Evolutionary conservation across 176 grass and related monocot species (phyloP).

Genomic region (Zizania latifolia): DNA sequence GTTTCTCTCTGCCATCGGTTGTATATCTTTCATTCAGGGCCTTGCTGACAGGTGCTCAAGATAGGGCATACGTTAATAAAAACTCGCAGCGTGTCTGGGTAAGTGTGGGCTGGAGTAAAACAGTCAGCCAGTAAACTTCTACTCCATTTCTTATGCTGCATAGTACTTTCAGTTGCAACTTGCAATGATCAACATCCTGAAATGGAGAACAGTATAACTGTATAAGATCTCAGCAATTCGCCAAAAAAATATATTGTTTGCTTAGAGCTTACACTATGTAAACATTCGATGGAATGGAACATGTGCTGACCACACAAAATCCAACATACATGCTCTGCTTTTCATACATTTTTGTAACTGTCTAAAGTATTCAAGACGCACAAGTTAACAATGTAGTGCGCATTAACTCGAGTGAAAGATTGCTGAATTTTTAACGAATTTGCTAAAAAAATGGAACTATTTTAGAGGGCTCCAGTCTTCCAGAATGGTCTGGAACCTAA

Average conservation of each 20-base stretch:
- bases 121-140: constrained; percentile 23
- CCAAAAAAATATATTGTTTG: background rate
- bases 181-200: constrained; percentile 18
- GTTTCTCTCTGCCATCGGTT: constrained; percentile 15
- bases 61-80: background rate
- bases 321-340: background rate
- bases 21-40: background rate
- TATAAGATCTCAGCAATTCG: background rate
- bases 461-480: background rate
- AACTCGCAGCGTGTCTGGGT: background rate
- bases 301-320: background rate
- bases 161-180: background rate
- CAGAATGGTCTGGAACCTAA: background rate
- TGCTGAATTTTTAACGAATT: background rate
- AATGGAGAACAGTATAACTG: background rate
- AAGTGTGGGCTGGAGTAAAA: constrained; percentile 10
- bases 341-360: background rate
- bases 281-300: background rate
- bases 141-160: constrained; percentile 6
- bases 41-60: background rate
- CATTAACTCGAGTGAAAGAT: background rate
- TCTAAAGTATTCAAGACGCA: background rate
- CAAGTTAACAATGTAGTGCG: background rate
- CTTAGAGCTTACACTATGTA: background rate
- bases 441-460: background rate